phyloP scores from a whole-genome alignment of 2,329 filamentous ascomycete species.

The Cladosporium colombiae region DNA sequence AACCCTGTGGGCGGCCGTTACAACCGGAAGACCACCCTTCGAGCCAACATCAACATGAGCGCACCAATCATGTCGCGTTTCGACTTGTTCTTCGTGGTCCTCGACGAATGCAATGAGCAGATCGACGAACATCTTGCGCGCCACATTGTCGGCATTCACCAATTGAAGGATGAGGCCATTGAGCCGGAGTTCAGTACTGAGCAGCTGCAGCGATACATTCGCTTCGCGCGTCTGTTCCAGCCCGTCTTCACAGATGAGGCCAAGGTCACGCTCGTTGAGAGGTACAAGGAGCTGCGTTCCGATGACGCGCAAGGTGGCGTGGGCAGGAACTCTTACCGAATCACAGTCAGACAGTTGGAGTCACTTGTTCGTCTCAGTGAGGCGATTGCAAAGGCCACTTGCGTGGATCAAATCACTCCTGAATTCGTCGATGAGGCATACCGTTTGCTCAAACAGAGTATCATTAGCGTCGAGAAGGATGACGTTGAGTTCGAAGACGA shows the following conservation, averaged over 20 bases:
- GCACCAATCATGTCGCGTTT: slow-evolving; percentile 99
- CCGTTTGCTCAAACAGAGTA: slow-evolving; percentile 86
- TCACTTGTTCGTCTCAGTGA: slow-evolving; percentile 93
- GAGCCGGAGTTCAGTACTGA: slow-evolving; percentile 94
- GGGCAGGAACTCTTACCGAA: slow-evolving; percentile 92
- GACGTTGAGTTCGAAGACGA: slow-evolving; percentile 92
- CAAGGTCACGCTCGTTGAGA: slow-evolving; percentile 79
- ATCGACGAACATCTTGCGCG: slow-evolving; percentile 88
- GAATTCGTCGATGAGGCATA: slow-evolving; percentile 90
- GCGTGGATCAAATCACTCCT: slow-evolving; percentile 82
- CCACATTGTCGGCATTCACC: slow-evolving; percentile 93
- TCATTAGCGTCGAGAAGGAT: slow-evolving; percentile 97
- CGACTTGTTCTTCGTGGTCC: slow-evolving; percentile 95
- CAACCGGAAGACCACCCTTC: slow-evolving; percentile 90
- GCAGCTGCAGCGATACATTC: slow-evolving; percentile 94
- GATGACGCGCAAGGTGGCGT: slow-evolving; percentile 94
- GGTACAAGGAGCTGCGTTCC: slow-evolving; percentile 91
- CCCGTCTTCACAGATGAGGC: slow-evolving; percentile 89
- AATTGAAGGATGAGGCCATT: slow-evolving; percentile 86
- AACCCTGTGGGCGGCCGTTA: slow-evolving; percentile 97
- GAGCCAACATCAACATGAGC: slow-evolving; percentile 97
- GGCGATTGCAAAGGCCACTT: slow-evolving; percentile 98
- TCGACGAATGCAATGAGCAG: slow-evolving; percentile 93
- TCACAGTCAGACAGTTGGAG: slow-evolving; percentile 94
- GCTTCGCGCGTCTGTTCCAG: slow-evolving; percentile 91